Percentiles rank a stretch among this genome's conserved stretches.
These are phyloP conservation scores for Endotrypanum monterogeii DNA, from an alignment of 208 protist species.

Conservation along the genomic window DNA sequence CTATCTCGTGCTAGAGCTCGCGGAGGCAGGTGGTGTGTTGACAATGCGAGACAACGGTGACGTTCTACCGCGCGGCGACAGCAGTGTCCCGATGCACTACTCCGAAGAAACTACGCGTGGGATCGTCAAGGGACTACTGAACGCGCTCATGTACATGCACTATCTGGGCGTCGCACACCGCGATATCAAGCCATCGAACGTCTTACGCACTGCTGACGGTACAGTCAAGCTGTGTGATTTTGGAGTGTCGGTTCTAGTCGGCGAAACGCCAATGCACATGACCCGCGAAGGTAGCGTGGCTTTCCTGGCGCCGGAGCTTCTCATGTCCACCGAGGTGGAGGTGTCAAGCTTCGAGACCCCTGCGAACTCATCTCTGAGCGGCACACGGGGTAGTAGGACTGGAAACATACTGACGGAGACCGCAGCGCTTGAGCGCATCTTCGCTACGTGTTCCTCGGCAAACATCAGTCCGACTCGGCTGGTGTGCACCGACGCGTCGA, in stretches of 20 bases:
- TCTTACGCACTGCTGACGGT: constrained; percentile 55
- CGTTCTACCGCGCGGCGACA: constrained; percentile 37
- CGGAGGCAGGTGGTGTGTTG: constrained; percentile 54
- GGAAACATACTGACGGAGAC: not conserved
- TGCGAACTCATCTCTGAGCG: constrained; percentile 9
- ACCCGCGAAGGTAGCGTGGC: constrained; percentile 63
- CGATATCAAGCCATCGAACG: constrained; percentile 81
- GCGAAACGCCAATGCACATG: constrained; percentile 30
- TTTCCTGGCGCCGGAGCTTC: constrained; percentile 76
- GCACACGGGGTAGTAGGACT: not conserved
- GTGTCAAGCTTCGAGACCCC: constrained; percentile 32
- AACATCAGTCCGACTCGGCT: not conserved
- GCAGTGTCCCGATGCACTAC: constrained; percentile 19
- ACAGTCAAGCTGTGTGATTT: constrained; percentile 81
- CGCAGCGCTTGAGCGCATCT: not conserved
- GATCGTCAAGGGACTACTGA: constrained; percentile 39
- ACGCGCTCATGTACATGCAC: constrained; percentile 53
- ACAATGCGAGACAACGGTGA: constrained; percentile 45
- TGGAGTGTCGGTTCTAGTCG: constrained; percentile 58
- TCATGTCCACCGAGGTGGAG: constrained; percentile 37
- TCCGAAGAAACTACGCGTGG: constrained; percentile 33
- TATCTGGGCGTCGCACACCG: constrained; percentile 65
- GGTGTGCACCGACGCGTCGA: not conserved
- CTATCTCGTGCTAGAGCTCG: constrained; percentile 89
- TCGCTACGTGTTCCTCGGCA: not conserved